Evolutionary conservation across 768 basidiomycete species (phyloP), one percentile per base, ranked within the genome.

Genomic region (Strobilomyces echinocephalus): DNA sequence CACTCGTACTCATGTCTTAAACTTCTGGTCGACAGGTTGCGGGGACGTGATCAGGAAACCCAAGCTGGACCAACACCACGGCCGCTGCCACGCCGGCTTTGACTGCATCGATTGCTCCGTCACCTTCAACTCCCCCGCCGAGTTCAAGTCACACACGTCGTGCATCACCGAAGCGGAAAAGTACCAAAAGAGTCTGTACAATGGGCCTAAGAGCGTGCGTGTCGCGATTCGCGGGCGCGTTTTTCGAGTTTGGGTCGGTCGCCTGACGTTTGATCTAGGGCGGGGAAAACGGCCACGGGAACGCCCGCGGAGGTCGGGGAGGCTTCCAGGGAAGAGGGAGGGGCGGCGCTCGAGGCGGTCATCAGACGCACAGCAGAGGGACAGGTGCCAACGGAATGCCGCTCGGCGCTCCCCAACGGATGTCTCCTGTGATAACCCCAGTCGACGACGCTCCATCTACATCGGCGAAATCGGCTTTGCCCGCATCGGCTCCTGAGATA

Each of bases 121-220:
- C 46, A 87, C 88, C 0, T 97, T 95, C 72, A 73, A 80, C 24
- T 78, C 79, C 8, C 88, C 90, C 3, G 75, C 76, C 9, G 83
- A 92, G 55, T 95, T 84, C 76, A 92, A 91, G 70, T 73, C 72
- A 0, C 89, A 97, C 66, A 94, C 88, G 10, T 75, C 80, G 30
- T 97, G 94, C 68, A 84, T 97, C 41, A 84, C 79, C 56, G 94
- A 97, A 71, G 94, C 90, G 3, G 90, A 97, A 70, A 97, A 95
- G 68, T 95, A 97, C 64, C 83, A 97, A 74, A 91, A 91, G 70
- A 73, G 78, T 47, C 66, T 94, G 53, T 95, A 93, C 68, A 91
- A 88, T 63, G 91, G 89, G 9, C 79, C 82, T 1, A 89, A 87
- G 74, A 76, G 55, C 12, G 72, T 69, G 50, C 41, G 62, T 52